These are phyloP conservation scores for Exophiala phaeomuriformis DNA, from an alignment of 2,329 filamentous ascomycete genomes.

Conservation along the genomic window DNA sequence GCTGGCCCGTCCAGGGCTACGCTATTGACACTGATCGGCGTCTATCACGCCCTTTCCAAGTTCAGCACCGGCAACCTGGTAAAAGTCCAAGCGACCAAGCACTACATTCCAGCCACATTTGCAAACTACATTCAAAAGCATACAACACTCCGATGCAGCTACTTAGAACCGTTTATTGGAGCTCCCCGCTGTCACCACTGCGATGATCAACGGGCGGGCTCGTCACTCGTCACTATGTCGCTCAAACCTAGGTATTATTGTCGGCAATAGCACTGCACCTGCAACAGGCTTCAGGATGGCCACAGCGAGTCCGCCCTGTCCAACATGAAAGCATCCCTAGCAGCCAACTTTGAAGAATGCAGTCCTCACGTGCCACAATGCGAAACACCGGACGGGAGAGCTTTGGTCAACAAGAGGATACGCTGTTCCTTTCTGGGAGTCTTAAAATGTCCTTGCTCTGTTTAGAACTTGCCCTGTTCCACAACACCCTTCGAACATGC, in stretches of 20 bases:
- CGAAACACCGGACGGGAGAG: conserved; percentile 1
- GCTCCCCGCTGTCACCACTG: not conserved
- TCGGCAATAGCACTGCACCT: not conserved
- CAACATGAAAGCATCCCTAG: not conserved
- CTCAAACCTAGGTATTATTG: not conserved
- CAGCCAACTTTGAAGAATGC: not conserved
- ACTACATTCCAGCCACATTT: too few relatives aligned
- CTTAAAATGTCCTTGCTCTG: not conserved
- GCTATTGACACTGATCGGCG: too few relatives aligned
- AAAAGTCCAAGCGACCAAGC: too few relatives aligned
- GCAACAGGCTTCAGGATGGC: not conserved
- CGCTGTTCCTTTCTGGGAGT: not conserved
- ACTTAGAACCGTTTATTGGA: not conserved
- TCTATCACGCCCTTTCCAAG: too few relatives aligned
- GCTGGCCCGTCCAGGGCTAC: too few relatives aligned
- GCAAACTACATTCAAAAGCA: too few relatives aligned
- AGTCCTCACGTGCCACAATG: conserved; percentile 3
- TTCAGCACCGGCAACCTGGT: too few relatives aligned
- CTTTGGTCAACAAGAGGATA: not conserved
- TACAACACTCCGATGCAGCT: not conserved
- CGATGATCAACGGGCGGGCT: not conserved
- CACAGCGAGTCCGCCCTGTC: not conserved
- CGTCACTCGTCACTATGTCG: not conserved
- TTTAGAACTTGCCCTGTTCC: not conserved
- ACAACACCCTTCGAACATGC: too few relatives aligned